Conservation (phyloP, 441 rosid species). For the Manihot esculenta region DNA sequence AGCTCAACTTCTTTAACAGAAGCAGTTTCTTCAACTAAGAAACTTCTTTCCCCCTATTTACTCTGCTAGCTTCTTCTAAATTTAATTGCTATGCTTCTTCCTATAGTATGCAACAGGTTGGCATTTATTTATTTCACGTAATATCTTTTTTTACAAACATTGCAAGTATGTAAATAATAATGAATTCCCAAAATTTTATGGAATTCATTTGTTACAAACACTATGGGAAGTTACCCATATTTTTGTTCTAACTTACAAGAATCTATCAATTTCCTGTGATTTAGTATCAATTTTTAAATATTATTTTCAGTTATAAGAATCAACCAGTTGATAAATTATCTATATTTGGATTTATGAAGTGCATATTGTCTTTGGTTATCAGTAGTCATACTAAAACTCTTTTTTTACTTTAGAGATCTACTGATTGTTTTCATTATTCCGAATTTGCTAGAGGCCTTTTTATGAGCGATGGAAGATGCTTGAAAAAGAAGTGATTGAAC, state of each 20-base stretch:
- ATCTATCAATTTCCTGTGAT: background rate
- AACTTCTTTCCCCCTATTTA: no score
- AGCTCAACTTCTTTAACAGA: no score
- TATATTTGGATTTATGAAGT: background rate
- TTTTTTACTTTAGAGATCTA: background rate
- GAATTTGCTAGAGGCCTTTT: slow-evolving; percentile 78
- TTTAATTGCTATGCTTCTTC: no score
- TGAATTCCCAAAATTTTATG: background rate
- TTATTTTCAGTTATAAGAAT: background rate
- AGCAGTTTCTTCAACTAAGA: no score
- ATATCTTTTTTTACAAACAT: background rate
- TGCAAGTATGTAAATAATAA: background rate
- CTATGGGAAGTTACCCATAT: background rate
- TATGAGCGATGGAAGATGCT: slow-evolving; percentile 97
- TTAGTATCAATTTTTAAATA: background rate
- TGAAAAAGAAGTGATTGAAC: slow-evolving; percentile 92
- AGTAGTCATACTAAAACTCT: background rate
- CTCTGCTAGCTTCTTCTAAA: no score
- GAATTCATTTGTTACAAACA: background rate
- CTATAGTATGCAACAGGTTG: no score
- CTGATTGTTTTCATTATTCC: slow-evolving; percentile 16
- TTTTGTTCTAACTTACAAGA: background rate
- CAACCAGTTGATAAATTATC: slow-evolving; percentile 6
- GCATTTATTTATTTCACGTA: background rate
- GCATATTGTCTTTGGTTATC: background rate